A percentile compares a stretch with the other conserved stretches of the same genome.
Conservation (phyloP, 129 eudicot species). For the Helianthus tuberosus region DNA sequence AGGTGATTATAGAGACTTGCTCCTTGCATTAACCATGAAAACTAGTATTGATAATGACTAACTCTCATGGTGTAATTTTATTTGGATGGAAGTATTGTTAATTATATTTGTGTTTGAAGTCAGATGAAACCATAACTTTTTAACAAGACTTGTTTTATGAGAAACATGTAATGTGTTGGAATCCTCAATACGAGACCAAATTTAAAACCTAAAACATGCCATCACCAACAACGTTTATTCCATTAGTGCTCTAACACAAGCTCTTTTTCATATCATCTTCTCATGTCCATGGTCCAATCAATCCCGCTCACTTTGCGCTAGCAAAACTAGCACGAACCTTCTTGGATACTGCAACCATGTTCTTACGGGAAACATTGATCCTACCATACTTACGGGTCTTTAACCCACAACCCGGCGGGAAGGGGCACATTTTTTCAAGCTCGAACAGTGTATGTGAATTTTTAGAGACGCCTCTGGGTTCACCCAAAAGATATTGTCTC, state of each 20-base stretch:
- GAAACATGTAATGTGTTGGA: too few species aligned
- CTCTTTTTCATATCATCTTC: background rate
- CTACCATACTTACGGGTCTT: slow-evolving; percentile 60
- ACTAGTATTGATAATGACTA: slow-evolving; percentile 6
- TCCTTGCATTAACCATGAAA: slow-evolving; percentile 44
- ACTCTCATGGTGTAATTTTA: background rate
- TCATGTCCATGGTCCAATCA: background rate
- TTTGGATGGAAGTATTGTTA: too few species aligned
- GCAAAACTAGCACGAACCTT: slow-evolving; percentile 65
- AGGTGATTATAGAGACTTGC: slow-evolving; percentile 55
- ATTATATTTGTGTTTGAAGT: too few species aligned
- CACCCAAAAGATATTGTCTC: slow-evolving; percentile 89
- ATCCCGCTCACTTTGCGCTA: slow-evolving; percentile 38
- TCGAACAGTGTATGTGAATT: too few species aligned
- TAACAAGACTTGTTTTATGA: too few species aligned
- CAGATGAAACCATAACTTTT: too few species aligned
- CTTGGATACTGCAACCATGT: slow-evolving; percentile 95
- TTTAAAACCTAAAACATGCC: background rate
- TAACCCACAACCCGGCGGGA: too few species aligned
- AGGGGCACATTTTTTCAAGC: too few species aligned
- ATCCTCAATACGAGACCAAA: background rate
- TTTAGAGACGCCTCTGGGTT: slow-evolving; percentile 94
- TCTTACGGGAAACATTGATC: slow-evolving; percentile 79
- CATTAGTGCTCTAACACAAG: background rate
- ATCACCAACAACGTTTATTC: slow-evolving; percentile 23